Base-by-base conservation (phyloP, 768 basidiomycete genomes). In the Terana coerulea region DNA sequence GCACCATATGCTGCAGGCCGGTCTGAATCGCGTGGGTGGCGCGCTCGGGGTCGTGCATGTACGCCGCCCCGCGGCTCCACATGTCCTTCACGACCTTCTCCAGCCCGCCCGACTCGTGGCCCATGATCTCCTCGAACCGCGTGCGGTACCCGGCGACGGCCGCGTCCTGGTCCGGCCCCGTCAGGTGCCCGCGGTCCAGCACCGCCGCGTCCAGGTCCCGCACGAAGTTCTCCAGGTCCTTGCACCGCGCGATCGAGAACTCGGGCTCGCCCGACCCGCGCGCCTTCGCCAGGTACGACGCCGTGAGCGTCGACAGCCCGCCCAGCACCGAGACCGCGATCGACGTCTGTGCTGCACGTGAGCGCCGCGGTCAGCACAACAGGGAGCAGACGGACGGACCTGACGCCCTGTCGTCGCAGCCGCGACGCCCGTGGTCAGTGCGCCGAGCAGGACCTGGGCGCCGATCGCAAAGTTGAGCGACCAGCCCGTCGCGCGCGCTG, bases 251-350 rank as follows among this genome's bases (percentile, higher is more conserved):
- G 26, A 74, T 0, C 83, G 84, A n/a, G 39, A 17, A 14, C 55
- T 88, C 84, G 3, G 86, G 88, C 58, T 89, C 87, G 34, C 78
- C 77, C 0, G 84, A 81, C 10, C 85, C 84, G 26, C 86, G 79
- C 25, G 77, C 75, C 11, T 81, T 79, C 3, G 87, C 88, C 21
- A 90, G 73, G 64, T 84, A 89, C 2, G 86, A 83, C n/a, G 87
- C 86, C 12, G 83, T 75, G 17, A 88, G 19, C 0, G 87, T 90
- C 4, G 85, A 65, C 10, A 84, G 49, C 15, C 81, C 86, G 26
- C 88, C 77, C 28, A 78, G 66, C 30, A 75, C 40, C 2, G 74
- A 60, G 11, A 70, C 71, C 14, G 67, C 64, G 28, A 77, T 55
- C 17, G 71, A 70, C 0, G 69, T 75, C 35, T 1, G n/a, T n/a